Percentiles rank a stretch among this genome's conserved stretches.
phyloP scores from a whole-genome alignment of 2,329 filamentous ascomycete genomes.

The Zarea fungicola region DNA sequence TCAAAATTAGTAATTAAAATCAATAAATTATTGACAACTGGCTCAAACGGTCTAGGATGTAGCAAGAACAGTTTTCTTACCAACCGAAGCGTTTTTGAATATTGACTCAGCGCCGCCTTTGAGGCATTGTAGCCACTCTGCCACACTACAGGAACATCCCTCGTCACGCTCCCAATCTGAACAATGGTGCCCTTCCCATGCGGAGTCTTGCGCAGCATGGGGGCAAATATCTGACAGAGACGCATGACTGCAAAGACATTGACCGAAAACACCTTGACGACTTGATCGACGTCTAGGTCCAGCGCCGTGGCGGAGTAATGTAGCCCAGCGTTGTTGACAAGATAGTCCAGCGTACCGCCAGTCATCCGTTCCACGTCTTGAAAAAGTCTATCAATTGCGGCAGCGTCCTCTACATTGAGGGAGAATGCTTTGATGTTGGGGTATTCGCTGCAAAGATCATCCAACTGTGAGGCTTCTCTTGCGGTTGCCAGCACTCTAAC shows the following conservation, averaged over 20 bases:
- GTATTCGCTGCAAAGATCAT: slow-evolving; percentile 12
- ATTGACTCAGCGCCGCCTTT: slow-evolving; percentile 15
- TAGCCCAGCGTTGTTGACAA: slow-evolving; percentile 16
- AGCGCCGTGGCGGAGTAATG: slow-evolving; percentile 14
- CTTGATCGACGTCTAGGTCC: slow-evolving; percentile 14
- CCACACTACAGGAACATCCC: slow-evolving; percentile 12
- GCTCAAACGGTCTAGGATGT: too few species aligned
- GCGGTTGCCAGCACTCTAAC: slow-evolving; percentile 17
- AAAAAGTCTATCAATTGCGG: slow-evolving; percentile 1
- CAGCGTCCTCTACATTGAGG: slow-evolving; percentile 12
- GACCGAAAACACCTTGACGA: slow-evolving; percentile 12
- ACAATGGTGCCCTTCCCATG: slow-evolving; percentile 12
- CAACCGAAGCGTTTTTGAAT: slow-evolving; percentile 14
- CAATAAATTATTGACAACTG: background rate
- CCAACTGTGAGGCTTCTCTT: slow-evolving; percentile 11
- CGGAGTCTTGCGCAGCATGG: slow-evolving; percentile 10
- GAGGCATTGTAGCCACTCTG: slow-evolving; percentile 16
- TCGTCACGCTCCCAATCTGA: slow-evolving; percentile 14
- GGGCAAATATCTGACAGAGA: slow-evolving; percentile 15
- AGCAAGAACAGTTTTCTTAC: slow-evolving; percentile 4
- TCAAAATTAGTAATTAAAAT: background rate
- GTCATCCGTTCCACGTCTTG: slow-evolving; percentile 10
- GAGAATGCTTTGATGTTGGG: slow-evolving; percentile 15
- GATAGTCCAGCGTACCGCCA: slow-evolving; percentile 13
- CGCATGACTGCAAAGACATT: slow-evolving; percentile 17